Evolutionary conservation across 2,329 filamentous ascomycete genomes (phyloP).

Genomic region (Aspergillus sp.): DNA sequence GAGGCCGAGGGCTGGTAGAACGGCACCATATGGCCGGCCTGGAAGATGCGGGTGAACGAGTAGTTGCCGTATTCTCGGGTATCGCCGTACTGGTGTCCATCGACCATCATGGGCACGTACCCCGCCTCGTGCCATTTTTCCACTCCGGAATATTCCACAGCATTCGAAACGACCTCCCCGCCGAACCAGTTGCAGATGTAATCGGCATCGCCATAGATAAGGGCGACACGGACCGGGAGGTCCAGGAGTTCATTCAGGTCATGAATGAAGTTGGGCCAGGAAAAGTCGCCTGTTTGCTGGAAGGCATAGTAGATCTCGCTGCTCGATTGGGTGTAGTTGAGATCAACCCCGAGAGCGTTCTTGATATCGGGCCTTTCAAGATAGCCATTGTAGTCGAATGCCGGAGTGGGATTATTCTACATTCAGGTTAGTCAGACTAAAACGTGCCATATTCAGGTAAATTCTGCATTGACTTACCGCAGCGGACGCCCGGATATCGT

Average conservation of each 20-base stretch:
- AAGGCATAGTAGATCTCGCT: constrained; percentile 38
- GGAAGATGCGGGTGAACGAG: constrained; percentile 57
- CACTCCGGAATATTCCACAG: constrained; percentile 43
- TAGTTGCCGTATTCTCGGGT: constrained; percentile 71
- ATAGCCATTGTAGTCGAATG: constrained; percentile 52
- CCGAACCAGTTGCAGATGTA: constrained; percentile 54
- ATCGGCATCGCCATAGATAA: constrained; percentile 59
- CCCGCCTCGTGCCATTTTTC: constrained; percentile 56
- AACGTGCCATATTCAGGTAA: neutral
- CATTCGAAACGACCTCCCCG: constrained; percentile 62
- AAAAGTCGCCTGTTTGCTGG: constrained; percentile 50
- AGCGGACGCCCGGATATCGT: constrained; percentile 51
- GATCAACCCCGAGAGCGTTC: constrained; percentile 51
- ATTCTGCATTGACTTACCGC: constrained; percentile 12
- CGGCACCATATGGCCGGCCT: constrained; percentile 56
- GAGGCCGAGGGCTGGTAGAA: constrained; percentile 50
- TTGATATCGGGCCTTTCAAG: constrained; percentile 53
- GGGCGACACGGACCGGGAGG: constrained; percentile 56
- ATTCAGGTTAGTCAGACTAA: constrained; percentile 3
- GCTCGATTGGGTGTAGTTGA: constrained; percentile 49
- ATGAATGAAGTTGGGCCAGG: constrained; percentile 52
- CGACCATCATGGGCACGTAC: constrained; percentile 62
- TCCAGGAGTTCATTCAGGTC: constrained; percentile 53
- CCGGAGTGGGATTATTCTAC: constrained; percentile 52
- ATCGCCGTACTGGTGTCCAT: constrained; percentile 56